Conservation (phyloP, 2,329 filamentous ascomycete genomes). For the Thielaviopsis musarum region DNA sequence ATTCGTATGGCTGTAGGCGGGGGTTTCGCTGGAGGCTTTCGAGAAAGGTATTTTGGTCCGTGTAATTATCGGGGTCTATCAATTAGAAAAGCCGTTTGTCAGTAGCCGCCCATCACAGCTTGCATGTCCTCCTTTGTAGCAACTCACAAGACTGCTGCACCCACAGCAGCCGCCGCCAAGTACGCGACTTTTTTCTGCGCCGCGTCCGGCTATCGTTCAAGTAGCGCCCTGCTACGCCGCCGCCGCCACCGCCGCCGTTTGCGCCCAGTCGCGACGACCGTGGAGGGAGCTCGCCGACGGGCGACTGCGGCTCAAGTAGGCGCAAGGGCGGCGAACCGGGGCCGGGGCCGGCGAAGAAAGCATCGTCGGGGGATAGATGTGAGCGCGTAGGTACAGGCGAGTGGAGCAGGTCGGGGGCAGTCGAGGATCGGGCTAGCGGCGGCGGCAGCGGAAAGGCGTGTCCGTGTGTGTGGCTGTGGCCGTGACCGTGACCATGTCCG, state of each 20-base stretch:
- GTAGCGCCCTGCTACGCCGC: slow-evolving; percentile 32
- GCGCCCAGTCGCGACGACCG: slow-evolving; percentile 19
- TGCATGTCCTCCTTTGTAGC: background rate
- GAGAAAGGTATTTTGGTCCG: slow-evolving; percentile 89
- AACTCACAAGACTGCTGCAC: slow-evolving; percentile 80
- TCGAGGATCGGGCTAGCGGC: slow-evolving; percentile 24
- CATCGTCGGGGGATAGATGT: slow-evolving; percentile 69
- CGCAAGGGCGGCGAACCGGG: slow-evolving; percentile 31
- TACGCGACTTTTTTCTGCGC: slow-evolving; percentile 49
- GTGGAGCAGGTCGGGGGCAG: slow-evolving; percentile 15
- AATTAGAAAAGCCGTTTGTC: background rate
- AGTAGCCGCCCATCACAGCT: background rate
- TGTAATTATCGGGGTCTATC: slow-evolving; percentile 93
- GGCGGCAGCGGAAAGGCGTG: slow-evolving; percentile 12
- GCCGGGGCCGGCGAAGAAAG: slow-evolving; percentile 39
- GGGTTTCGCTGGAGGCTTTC: slow-evolving; percentile 92
- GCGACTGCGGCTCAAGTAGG: slow-evolving; percentile 11
- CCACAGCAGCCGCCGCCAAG: slow-evolving; percentile 95
- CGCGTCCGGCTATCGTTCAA: slow-evolving; percentile 42
- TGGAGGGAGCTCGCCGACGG: slow-evolving; percentile 14
- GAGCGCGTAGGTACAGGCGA: slow-evolving; percentile 31
- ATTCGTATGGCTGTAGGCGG: slow-evolving; percentile 85
- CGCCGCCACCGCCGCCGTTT: slow-evolving; percentile 25
- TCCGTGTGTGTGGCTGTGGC: background rate
- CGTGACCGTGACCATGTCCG: no score